A percentile compares a stretch with the other conserved stretches of the same genome.
Evolutionary conservation across 1,139 yeast species (phyloP).

Genomic region (Insectozyma bohioensis): DNA sequence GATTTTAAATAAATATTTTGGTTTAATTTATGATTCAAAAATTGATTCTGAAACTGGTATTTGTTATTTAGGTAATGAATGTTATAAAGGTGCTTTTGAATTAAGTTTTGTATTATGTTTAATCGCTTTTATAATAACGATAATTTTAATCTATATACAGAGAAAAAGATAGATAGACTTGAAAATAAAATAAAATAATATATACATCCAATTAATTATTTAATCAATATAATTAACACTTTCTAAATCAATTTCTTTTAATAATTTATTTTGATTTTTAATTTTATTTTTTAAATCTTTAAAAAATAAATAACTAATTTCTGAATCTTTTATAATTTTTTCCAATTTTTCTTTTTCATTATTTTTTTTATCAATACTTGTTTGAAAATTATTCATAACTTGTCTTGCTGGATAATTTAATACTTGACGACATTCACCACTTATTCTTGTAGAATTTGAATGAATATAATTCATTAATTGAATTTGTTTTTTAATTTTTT

Average conservation of each 20-base stretch:
- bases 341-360: slow-evolving; percentile 59
- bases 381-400: slow-evolving; percentile 74
- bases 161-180: slow-evolving; percentile 15
- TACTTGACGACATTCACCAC: slow-evolving; percentile 82
- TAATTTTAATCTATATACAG: slow-evolving; percentile 27
- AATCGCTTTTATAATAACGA: slow-evolving; percentile 21
- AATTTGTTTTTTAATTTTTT: slow-evolving; percentile 64
- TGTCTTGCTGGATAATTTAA: slow-evolving; percentile 81
- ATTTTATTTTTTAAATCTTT: slow-evolving; percentile 50
- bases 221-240: slow-evolving; percentile 46
- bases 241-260: slow-evolving; percentile 56
- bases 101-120: slow-evolving; percentile 28
- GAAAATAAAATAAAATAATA: neutral
- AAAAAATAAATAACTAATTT: slow-evolving; percentile 61
- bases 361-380: slow-evolving; percentile 61
- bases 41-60: slow-evolving; percentile 32
- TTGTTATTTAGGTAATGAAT: slow-evolving; percentile 37
- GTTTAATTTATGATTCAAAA: slow-evolving; percentile 36
- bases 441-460: slow-evolving; percentile 70
- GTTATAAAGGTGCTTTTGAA: slow-evolving; percentile 37
- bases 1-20: slow-evolving; percentile 40
- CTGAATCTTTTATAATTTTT: slow-evolving; percentile 55
- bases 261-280: slow-evolving; percentile 40
- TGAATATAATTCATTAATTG: slow-evolving; percentile 73
- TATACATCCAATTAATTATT: slow-evolving; percentile 3